Percentiles rank a stretch among this genome's conserved stretches.
Evolutionary conservation across 805 yeast species (phyloP).

Genomic region (Cyberlindnera amylophila): DNA sequence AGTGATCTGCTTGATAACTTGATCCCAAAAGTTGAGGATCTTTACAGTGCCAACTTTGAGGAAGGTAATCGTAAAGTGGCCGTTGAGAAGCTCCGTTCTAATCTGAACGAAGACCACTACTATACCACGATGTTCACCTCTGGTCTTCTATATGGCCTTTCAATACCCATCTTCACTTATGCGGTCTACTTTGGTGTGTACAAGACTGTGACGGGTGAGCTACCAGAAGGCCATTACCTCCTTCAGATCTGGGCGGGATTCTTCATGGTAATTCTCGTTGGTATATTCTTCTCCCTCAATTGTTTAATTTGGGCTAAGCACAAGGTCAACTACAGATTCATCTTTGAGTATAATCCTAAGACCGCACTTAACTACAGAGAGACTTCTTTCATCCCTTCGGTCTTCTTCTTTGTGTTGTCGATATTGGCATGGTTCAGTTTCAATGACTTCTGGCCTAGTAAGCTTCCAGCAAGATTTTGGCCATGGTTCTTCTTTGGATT

Average conservation of each 20-base stretch:
- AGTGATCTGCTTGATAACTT: slow-evolving; percentile 67
- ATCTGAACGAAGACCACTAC: slow-evolving; percentile 34
- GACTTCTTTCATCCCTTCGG: slow-evolving; percentile 59
- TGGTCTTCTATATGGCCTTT: slow-evolving; percentile 68
- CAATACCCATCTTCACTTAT: slow-evolving; percentile 62
- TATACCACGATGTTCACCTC: slow-evolving; percentile 48
- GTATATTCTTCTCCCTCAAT: slow-evolving; percentile 61
- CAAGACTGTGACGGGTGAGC: slow-evolving; percentile 35
- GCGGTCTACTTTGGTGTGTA: slow-evolving; percentile 51
- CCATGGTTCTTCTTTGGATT: slow-evolving; percentile 75
- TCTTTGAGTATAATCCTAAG: slow-evolving; percentile 79
- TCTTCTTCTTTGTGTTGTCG: slow-evolving; percentile 52
- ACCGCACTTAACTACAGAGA: slow-evolving; percentile 64
- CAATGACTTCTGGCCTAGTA: slow-evolving; percentile 57
- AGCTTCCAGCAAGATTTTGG: slow-evolving; percentile 64
- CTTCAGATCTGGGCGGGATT: slow-evolving; percentile 95
- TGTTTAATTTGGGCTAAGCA: slow-evolving; percentile 68
- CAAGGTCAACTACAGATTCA: slow-evolving; percentile 86
- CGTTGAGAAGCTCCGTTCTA: slow-evolving; percentile 61
- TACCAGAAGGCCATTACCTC: slow-evolving; percentile 56
- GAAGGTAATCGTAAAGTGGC: slow-evolving; percentile 64
- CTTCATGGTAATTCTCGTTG: slow-evolving; percentile 57
- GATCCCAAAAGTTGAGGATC: slow-evolving; percentile 58
- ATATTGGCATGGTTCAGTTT: slow-evolving; percentile 76
- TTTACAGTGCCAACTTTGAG: slow-evolving; percentile 64